These are phyloP conservation scores for Globisporangium echinulatum DNA, from an alignment of 352 stramenopile genomes.

Conservation along the genomic window DNA sequence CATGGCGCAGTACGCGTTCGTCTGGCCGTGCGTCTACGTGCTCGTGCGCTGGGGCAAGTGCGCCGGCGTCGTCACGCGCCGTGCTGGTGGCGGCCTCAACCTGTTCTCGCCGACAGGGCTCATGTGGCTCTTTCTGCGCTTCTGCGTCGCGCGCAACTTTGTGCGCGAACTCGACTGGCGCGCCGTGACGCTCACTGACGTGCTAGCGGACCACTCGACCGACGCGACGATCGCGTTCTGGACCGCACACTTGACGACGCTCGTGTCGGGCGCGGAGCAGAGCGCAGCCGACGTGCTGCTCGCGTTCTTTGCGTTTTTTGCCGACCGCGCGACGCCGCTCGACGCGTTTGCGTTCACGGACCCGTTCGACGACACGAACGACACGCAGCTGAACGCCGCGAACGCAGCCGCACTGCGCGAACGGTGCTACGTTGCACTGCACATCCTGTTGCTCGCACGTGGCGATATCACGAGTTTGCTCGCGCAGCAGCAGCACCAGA, in stretches of 20 bases:
- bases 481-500: constrained; percentile 39
- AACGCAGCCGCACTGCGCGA: constrained; percentile 44
- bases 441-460: constrained; percentile 53
- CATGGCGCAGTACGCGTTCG: constrained; percentile 59
- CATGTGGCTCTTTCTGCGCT: constrained; percentile 67
- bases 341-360: constrained; percentile 52
- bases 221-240: constrained; percentile 66
- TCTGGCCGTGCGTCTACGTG: constrained; percentile 69
- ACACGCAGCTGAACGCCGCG: constrained; percentile 46
- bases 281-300: constrained; percentile 47
- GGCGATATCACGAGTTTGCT: constrained; percentile 58
- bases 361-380: constrained; percentile 50
- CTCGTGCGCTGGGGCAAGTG: constrained; percentile 74
- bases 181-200: constrained; percentile 24
- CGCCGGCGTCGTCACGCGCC: constrained; percentile 52
- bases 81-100: constrained; percentile 36
- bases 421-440: constrained; percentile 55
- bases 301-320: constrained; percentile 49
- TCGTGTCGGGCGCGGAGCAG: constrained; percentile 27
- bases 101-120: constrained; percentile 63
- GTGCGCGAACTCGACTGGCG: constrained; percentile 31
- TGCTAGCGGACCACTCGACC: constrained; percentile 34
- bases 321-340: constrained; percentile 37
- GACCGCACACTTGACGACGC: constrained; percentile 35
- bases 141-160: constrained; percentile 47